Base-by-base conservation (phyloP, 208 protist species). In the Borovskyia barvae region DNA sequence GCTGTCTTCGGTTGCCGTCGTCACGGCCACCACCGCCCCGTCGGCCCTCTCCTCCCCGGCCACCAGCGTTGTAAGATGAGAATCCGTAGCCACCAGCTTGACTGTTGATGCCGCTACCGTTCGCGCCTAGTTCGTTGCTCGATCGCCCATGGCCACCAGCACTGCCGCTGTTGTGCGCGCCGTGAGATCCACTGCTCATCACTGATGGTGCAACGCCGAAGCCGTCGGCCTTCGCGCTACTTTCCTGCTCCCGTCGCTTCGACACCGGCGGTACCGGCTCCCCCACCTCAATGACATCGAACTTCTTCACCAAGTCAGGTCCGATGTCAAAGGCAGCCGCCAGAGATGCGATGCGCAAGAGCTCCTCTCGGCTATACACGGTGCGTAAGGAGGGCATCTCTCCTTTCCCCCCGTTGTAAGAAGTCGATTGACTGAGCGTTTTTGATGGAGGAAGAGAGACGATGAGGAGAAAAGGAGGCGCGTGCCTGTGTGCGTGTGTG, bases 201-300 rank as follows among this genome's bases (percentile, higher is more conserved):
- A n/a, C n/a, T n/a, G n/a, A n/a, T n/a, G n/a, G n/a, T n/a, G n/a
- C n/a, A n/a, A n/a, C n/a, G n/a, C n/a, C n/a, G n/a, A 32, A 36
- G 29, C 9, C 52, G 65, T 41, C 48, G 22, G 19, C 17, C 52
- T 58, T 49, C 1, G 48, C 20, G 15, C 8, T 20, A 6, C 35
- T 25, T 32, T 89, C 82, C 1, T 47, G 22, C 33, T 80, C 74
- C 0, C 65, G 70, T 15, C 74, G 74, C 45, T 63, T 48, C 11
- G 56, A 58, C 4, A 50, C 60, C 7, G 66, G 54, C n/a, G n/a
- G n/a, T 3, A 45, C 22, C 3, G 71, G 52, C 17, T 87, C 78
- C 3, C 53, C 64, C 12, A 74, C 57, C 40, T 93, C 80, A 33
- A 90, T 90, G 7, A 90, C 62, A 19, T 81, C 66, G 30, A 93